Evolutionary conservation across 2,329 filamentous ascomycete genomes (phyloP).

Genomic region (Salinomyces thailandicus): DNA sequence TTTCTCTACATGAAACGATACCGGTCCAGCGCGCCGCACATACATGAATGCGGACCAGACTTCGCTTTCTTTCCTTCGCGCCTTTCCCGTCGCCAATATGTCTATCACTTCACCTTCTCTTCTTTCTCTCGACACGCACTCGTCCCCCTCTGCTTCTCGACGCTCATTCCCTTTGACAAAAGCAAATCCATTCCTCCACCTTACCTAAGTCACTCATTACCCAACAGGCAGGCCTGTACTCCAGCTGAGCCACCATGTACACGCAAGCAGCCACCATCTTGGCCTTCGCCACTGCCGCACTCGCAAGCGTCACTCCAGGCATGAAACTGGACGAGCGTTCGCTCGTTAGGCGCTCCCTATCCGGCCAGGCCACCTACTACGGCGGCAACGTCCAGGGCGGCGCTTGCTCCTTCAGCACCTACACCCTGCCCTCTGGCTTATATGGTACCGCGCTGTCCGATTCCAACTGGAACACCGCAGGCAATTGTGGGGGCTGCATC

Average conservation of each 20-base stretch:
- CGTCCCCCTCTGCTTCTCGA: too few relatives aligned
- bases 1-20: too few relatives aligned
- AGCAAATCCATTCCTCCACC: too few relatives aligned
- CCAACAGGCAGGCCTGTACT: too few relatives aligned
- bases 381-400: conserved; percentile 41
- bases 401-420: conserved; percentile 53
- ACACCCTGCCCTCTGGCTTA: conserved; percentile 49
- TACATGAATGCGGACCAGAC: too few relatives aligned
- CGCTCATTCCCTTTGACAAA: too few relatives aligned
- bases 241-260: neutral
- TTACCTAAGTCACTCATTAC: too few relatives aligned
- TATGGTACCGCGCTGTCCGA: conserved; percentile 53
- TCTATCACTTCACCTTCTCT: too few relatives aligned
- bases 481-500: conserved; percentile 53
- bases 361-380: conserved; percentile 17
- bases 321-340: conserved; percentile 8
- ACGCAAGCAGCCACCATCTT: conserved; percentile 1
- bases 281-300: conserved; percentile 4
- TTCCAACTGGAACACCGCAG: conserved; percentile 45
- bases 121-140: too few relatives aligned
- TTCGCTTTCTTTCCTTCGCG: too few relatives aligned
- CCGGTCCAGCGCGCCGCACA: too few relatives aligned
- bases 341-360: conserved; percentile 13
- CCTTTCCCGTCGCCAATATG: too few relatives aligned
- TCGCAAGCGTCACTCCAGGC: conserved; percentile 8